Conservation (phyloP, 176 grass and related monocot genomes). For the Dendrocalamus sinicus region DNA sequence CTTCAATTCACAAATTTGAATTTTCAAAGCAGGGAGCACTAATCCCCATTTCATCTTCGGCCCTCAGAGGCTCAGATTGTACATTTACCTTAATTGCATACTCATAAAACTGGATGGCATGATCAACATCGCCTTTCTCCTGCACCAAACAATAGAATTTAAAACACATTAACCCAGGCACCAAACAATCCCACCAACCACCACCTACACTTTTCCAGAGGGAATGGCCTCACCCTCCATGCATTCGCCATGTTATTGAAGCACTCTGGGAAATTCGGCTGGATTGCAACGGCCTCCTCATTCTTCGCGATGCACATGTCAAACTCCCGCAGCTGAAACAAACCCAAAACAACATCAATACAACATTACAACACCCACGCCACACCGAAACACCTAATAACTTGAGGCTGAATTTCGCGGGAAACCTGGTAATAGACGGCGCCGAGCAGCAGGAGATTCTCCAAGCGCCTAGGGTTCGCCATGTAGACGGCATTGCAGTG, state of each 20-base stretch:
- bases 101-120: slow-evolving; percentile 62
- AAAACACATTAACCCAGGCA: background rate
- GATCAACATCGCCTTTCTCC: slow-evolving; percentile 68
- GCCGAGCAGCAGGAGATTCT: slow-evolving; percentile 56
- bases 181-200: background rate
- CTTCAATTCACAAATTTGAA: background rate
- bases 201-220: background rate
- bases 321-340: slow-evolving; percentile 59
- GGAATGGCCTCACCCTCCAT: slow-evolving; percentile 58
- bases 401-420: background rate
- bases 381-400: background rate
- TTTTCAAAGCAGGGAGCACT: background rate
- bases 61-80: background rate
- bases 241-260: slow-evolving; percentile 88
- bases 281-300: slow-evolving; percentile 70
- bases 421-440: slow-evolving; percentile 58
- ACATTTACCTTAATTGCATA: slow-evolving; percentile 66
- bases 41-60: background rate
- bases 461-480: slow-evolving; percentile 43
- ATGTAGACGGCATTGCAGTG: slow-evolving; percentile 44
- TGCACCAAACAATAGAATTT: slow-evolving; percentile 31
- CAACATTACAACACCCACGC: background rate
- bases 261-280: slow-evolving; percentile 67
- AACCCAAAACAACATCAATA: slow-evolving; percentile 4
- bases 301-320: slow-evolving; percentile 75